A percentile compares a stretch with the other conserved stretches of the same genome.
Conservation (phyloP, 73 alveolate genomes). For the Effrenium voratum region DNA sequence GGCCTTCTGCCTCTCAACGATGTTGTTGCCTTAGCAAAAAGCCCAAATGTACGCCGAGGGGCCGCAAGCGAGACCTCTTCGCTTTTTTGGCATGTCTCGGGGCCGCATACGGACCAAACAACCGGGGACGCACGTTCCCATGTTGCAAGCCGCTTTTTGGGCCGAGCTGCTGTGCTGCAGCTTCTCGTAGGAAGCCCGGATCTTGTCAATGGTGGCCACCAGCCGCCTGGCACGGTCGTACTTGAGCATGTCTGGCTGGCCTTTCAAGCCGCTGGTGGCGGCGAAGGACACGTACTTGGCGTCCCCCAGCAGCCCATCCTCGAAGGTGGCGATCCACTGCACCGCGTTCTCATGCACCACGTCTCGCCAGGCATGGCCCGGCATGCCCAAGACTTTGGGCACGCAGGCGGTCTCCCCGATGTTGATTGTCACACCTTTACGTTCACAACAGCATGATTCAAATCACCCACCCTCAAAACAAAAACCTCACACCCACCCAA, state of each 20-base stretch:
- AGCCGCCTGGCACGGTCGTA: constrained; percentile 99
- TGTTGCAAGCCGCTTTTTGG: constrained; percentile 45
- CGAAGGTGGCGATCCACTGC: constrained; percentile 99
- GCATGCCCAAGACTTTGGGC: constrained; percentile 95
- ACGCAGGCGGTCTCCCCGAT: constrained; percentile 88
- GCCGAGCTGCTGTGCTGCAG: constrained; percentile 50
- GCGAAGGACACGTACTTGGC: constrained; percentile 98
- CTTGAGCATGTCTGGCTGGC: constrained; percentile 98
- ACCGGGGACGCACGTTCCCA: too few species aligned
- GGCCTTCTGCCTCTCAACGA: constrained; percentile 91
- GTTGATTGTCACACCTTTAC: constrained; percentile 68
- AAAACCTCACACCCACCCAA: too few species aligned
- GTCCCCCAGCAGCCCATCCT: constrained; percentile 96
- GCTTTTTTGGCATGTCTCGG: too few species aligned
- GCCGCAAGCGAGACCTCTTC: too few species aligned
- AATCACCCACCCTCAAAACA: too few species aligned
- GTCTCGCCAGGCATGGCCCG: constrained; percentile 99
- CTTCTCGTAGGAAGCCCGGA: constrained; percentile 96
- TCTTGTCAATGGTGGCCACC: constrained; percentile 95
- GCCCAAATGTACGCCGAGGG: too few species aligned
- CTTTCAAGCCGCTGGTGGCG: constrained; percentile 98
- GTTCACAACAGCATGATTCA: too few species aligned
- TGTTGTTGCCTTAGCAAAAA: too few species aligned
- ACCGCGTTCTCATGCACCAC: constrained; percentile 98
- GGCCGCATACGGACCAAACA: too few species aligned